A percentile compares a stretch with the other conserved stretches of the same genome.
Evolutionary conservation across 768 basidiomycete species (phyloP).

Genomic region (Lactarius hatsudake): DNA sequence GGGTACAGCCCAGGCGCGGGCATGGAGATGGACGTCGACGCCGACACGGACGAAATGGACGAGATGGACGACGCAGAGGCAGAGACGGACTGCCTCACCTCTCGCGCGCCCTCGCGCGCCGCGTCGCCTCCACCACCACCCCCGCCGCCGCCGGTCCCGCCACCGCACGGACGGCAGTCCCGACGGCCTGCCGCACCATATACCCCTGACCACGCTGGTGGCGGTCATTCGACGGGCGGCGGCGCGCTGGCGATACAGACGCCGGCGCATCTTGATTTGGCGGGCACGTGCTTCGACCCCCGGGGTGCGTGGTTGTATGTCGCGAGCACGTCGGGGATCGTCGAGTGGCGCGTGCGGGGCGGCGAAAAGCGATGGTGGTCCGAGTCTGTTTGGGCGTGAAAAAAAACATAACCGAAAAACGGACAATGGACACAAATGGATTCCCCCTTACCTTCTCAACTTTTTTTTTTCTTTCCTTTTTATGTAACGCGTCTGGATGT

Average conservation of each 20-base stretch:
- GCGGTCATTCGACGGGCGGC: too few relatives aligned
- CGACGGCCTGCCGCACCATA: slow-evolving; percentile 1
- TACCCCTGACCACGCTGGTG: background rate
- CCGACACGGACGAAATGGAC: slow-evolving; percentile 32
- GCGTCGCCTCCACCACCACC: slow-evolving; percentile 46
- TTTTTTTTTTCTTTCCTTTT: background rate
- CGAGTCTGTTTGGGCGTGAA: slow-evolving; percentile 45
- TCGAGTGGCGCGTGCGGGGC: slow-evolving; percentile 74
- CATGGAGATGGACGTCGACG: slow-evolving; percentile 34
- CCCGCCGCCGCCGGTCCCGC: too few relatives aligned
- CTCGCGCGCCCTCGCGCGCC: slow-evolving; percentile 44
- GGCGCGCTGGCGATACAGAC: slow-evolving; percentile 19
- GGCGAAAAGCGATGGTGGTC: slow-evolving; percentile 75
- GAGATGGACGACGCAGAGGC: slow-evolving; percentile 34
- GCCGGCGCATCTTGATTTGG: slow-evolving; percentile 50
- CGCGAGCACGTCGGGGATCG: slow-evolving; percentile 60
- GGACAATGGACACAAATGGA: too few relatives aligned
- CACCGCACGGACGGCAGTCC: slow-evolving; percentile 34
- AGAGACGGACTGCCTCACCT: slow-evolving; percentile 53
- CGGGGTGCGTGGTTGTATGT: slow-evolving; percentile 65
- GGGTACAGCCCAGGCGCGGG: slow-evolving; percentile 27
- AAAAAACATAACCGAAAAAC: background rate
- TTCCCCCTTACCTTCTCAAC: too few relatives aligned
- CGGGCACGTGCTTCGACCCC: slow-evolving; percentile 74
- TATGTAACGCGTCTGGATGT: background rate